These are phyloP conservation scores for Panicum virgatum DNA, from an alignment of 202 grass and related monocot species.

Conservation along the genomic window DNA sequence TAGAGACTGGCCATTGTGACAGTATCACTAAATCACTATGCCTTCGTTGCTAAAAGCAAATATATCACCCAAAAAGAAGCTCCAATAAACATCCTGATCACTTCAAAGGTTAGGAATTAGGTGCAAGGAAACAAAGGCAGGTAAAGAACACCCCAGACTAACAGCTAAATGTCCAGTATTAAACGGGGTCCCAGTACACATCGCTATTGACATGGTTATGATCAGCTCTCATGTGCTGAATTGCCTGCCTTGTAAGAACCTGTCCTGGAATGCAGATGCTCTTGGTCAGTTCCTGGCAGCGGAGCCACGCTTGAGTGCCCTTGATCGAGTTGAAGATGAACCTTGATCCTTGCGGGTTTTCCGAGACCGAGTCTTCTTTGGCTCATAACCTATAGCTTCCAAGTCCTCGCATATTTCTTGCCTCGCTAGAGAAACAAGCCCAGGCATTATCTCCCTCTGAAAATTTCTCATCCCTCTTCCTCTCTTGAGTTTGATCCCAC, in stretches of 20 bases:
- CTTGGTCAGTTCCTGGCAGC: constrained; percentile 30
- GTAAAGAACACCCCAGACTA: background rate
- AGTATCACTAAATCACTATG: constrained; percentile 10
- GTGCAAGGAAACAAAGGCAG: background rate
- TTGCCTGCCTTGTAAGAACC: background rate
- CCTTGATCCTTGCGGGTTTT: constrained; percentile 48
- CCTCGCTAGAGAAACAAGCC: constrained; percentile 71
- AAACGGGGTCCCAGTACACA: constrained; percentile 20
- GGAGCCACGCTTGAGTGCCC: constrained; percentile 28
- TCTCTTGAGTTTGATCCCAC: constrained; percentile 72
- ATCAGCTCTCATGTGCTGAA: background rate
- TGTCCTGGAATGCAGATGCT: constrained; percentile 22
- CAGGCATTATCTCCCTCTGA: constrained; percentile 83
- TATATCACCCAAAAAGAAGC: background rate
- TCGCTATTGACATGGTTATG: constrained; percentile 44
- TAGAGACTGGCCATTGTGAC: background rate
- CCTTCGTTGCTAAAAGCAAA: constrained; percentile 26
- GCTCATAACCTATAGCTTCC: constrained; percentile 74
- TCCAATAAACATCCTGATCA: constrained; percentile 5
- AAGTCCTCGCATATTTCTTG: constrained; percentile 92
- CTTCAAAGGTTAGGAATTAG: background rate
- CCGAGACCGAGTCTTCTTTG: constrained; percentile 66
- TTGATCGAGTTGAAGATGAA: constrained; percentile 38
- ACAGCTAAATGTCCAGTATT: constrained; percentile 10
- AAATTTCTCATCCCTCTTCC: constrained; percentile 87